Percentiles rank a stretch among this genome's conserved stretches.
Conservation (phyloP, 2,329 filamentous ascomycete species). For the Cercospora nicotianae region DNA sequence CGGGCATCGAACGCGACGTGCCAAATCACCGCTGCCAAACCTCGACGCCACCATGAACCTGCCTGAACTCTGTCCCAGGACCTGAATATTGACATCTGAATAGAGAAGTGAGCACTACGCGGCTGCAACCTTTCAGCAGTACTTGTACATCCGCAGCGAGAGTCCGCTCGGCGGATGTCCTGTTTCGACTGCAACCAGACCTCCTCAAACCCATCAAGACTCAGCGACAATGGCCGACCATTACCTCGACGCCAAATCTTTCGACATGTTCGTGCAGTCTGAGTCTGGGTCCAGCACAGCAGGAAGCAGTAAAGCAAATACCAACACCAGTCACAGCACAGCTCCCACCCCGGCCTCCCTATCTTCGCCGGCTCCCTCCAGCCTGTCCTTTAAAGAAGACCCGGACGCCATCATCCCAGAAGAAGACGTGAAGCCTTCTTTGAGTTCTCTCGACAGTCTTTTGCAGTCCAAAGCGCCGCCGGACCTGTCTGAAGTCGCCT, state of each 20-base stretch:
- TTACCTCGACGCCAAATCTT: neutral
- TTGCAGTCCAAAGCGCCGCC: neutral
- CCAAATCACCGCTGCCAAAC: neutral
- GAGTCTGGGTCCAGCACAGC: conserved; percentile 5
- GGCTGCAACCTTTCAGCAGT: neutral
- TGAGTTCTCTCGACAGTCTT: conserved; percentile 8
- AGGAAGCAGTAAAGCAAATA: conserved; percentile 9
- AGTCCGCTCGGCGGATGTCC: neutral
- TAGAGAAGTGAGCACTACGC: neutral
- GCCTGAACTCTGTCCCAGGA: conserved; percentile 5
- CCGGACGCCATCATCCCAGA: neutral
- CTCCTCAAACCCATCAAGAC: neutral
- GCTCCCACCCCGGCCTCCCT: conserved; percentile 8
- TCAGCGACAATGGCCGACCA: neutral
- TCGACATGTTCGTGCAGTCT: conserved; percentile 1
- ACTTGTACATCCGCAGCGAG: neutral
- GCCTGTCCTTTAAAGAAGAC: neutral
- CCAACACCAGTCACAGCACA: conserved; percentile 11
- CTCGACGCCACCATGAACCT: conserved; percentile 6
- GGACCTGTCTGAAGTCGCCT: conserved; percentile 7
- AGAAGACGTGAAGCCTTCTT: conserved; percentile 1
- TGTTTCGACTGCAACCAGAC: neutral
- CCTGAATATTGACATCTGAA: neutral
- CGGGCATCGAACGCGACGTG: neutral
- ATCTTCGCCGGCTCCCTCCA: conserved; percentile 1